Evolutionary conservation across 495 filamentous ascomycete genomes (phyloP), one percentile per base, ranked within the genome.

Genomic region (Barbatosphaeria neglecta): DNA sequence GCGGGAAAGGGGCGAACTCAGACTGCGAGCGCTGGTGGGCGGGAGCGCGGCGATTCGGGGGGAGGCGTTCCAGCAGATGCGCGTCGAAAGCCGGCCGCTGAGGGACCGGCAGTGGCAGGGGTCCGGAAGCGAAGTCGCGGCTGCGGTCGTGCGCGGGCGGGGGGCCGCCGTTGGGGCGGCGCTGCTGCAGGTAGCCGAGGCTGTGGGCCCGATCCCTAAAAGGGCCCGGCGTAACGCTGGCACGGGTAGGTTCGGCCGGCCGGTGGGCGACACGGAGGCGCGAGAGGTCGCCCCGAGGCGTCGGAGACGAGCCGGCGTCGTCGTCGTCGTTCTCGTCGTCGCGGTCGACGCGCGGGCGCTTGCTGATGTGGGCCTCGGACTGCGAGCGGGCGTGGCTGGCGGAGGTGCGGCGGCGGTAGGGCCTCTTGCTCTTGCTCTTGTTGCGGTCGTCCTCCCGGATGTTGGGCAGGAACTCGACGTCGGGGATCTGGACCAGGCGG

Each of bases 391-490:
- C 63, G 45, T 70, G 69, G 16, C 44, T 42, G 13, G 38, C 51
- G 33, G 46, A 44, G 55, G 59, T 66, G 19, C 46, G 39, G 15
- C 39, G 6, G 13, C 15, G 15, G 10, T 22, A n/a, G 7, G 39
- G 13, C 22, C 15, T 9, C 39, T 41, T 41, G 8, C 17, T 11
- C 10, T 41, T 41, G n/a, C 13, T 22, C 10, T 37, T 40, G 10
- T 52, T 49, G 17, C 44, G 16, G 10, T 40, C 41, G n/a, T 60
- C 59, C 24, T 35, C 51, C 6, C 50, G 33, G 45, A 80, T 78
- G 20, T 67, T 68, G 5, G 83, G 82, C 17, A 87, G 59, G 23
- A 87, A 74, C 56, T 86, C 82, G 27, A 87, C 70, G 51, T 84
- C 82, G 0, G 83, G 83, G 35, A 86, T 78, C 10, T 54, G 47